Conservation (phyloP, 2,329 filamentous ascomycete genomes). For the Sporothrix pallida region DNA sequence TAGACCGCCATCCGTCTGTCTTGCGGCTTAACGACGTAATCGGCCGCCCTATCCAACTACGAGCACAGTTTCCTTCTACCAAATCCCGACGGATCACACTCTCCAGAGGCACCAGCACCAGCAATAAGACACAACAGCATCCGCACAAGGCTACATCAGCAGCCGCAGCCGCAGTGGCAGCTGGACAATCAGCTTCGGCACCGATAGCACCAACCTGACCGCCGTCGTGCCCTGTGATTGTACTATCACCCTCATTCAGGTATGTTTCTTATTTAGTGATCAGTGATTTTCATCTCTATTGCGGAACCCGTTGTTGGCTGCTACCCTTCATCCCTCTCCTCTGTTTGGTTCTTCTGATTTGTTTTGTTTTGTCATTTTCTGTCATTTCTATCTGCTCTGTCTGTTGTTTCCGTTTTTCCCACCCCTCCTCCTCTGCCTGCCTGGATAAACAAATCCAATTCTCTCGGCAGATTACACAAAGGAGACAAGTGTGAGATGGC, state of each 20-base stretch:
- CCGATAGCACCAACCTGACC: neutral
- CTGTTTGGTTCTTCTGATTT: neutral
- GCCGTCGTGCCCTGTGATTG: neutral
- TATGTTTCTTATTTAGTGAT: neutral
- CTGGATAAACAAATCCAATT: constrained; percentile 32
- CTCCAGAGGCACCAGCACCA: neutral
- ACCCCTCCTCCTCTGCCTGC: neutral
- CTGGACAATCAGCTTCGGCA: neutral
- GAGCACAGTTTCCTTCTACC: neutral
- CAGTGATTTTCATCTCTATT: neutral
- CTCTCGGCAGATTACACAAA: constrained; percentile 44
- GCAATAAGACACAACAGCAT: neutral
- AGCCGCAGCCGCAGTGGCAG: neutral
- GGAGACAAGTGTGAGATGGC: neutral
- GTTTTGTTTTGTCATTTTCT: neutral
- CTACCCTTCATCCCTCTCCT: constrained; percentile 8
- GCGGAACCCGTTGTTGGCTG: neutral
- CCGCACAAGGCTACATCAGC: constrained; percentile 8
- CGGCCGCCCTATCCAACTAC: constrained; percentile 10
- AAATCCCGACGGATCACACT: neutral
- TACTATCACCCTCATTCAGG: neutral
- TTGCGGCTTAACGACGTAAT: constrained; percentile 26
- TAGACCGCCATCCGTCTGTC: neutral
- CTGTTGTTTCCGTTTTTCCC: neutral
- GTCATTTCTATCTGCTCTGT: no score